Base-by-base conservation (phyloP, 2,329 filamentous ascomycete genomes). In the Cladophialophora psammophila region DNA sequence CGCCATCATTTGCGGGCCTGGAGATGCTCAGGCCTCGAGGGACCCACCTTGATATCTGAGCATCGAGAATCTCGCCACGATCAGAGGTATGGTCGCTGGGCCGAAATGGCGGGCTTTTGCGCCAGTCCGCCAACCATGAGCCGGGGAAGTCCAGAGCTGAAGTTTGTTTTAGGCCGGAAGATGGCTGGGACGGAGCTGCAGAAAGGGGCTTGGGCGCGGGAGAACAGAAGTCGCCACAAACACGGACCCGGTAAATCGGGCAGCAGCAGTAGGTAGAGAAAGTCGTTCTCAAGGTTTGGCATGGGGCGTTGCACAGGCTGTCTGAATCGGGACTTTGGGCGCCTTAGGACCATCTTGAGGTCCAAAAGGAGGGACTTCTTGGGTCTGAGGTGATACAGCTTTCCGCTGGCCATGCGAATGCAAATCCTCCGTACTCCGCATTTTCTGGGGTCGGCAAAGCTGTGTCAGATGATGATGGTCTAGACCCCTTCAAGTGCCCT, bases 371-470 rank as follows among this genome's bases (percentile, higher is more conserved):
- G 13, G 36, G 38, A n/a, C 42, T 50, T 26, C 18, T 60, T 34
- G 26, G 42, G 31, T 50, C 57, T 60, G 57, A 60, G 50, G 57
- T 60, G 15, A 40, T 34, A 26, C 20, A 53, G n/a, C 36, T 34
- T 13, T 42, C 13, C 15, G 38, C 20, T 13, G 31, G 40, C 38
- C 57, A 12, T 20, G 40, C 45, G 20, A 12, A 15, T 54, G 26
- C 26, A 26, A 26, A 26, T 26, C 2, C 26, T 26, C 26, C 26
- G 26, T 26, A 63, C 60, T 56, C 60, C 52, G 52, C 52, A 56
- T 56, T 55, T 45, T 63, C 52, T 55, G 52, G 53, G 61, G 61
- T 38, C 32, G 48, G 31, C 56, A 48, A 18, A 42, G 18, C 26
- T 56, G 57, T 20, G 54, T 9, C 48, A 35, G 34, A 63, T 63